A percentile compares a stretch with the other conserved stretches of the same genome.
These are phyloP conservation scores for Gossypium turneri DNA, from an alignment of 345 rosid species.

Conservation along the genomic window DNA sequence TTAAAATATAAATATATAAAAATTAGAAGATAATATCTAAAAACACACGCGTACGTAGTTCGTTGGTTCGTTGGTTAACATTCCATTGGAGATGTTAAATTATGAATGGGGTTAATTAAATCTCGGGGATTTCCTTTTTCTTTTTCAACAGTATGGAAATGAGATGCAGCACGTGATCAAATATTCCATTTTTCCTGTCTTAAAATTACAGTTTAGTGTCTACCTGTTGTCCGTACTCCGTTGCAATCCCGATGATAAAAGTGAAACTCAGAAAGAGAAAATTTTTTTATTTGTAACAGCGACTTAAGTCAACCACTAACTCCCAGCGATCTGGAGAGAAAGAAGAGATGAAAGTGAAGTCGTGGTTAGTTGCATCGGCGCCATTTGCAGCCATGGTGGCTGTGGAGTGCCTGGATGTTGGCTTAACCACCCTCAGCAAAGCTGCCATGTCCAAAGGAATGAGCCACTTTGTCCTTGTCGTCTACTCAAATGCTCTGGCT, in stretches of 20 bases:
- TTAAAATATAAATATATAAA: no score
- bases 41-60: no score
- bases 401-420: constrained; percentile 37
- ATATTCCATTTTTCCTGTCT: not conserved
- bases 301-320: not conserved
- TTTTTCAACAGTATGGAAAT: not conserved
- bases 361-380: constrained; percentile 13
- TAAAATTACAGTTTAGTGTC: not conserved
- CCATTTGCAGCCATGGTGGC: constrained; percentile 46
- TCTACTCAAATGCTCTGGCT: constrained; percentile 43
- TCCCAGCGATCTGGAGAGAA: not conserved
- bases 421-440: constrained; percentile 40
- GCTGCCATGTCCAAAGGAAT: constrained; percentile 51
- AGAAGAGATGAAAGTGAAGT: constrained; percentile 18
- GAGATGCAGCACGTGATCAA: not conserved
- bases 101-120: no score
- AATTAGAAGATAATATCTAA: no score
- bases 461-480: constrained; percentile 38
- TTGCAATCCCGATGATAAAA: not conserved
- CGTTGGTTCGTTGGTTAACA: no score
- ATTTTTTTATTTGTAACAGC: not conserved
- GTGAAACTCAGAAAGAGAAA: not conserved
- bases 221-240: not conserved
- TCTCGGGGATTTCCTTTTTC: no score
- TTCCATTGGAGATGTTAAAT: no score